phyloP scores from a whole-genome alignment of 2,329 filamentous ascomycete species.

The Bipolaris oryzae region DNA sequence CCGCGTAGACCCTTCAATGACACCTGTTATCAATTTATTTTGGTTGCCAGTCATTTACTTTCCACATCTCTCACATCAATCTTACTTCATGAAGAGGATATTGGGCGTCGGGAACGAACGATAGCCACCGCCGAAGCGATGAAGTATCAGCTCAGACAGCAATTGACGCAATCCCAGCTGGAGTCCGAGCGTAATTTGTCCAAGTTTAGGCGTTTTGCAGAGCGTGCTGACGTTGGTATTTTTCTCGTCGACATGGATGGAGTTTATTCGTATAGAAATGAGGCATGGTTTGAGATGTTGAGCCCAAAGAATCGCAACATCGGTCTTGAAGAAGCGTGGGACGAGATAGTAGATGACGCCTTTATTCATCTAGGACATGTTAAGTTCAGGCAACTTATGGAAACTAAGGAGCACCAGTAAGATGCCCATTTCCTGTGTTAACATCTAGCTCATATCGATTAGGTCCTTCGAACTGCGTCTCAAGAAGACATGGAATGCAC shows the following conservation, averaged over 20 bases:
- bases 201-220: slow-evolving; percentile 50
- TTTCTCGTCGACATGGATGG: slow-evolving; percentile 49
- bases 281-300: slow-evolving; percentile 48
- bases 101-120: slow-evolving; percentile 45
- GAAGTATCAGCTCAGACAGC: slow-evolving; percentile 43
- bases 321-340: slow-evolving; percentile 30
- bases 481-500: slow-evolving; percentile 44
- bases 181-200: slow-evolving; percentile 42
- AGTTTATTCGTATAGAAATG: slow-evolving; percentile 49
- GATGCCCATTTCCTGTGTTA: not conserved
- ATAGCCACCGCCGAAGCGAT: slow-evolving; percentile 42
- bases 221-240: slow-evolving; percentile 50
- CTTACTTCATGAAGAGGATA: slow-evolving; percentile 48
- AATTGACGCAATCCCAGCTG: slow-evolving; percentile 34
- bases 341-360: slow-evolving; percentile 23
- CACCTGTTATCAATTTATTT: slow-evolving; percentile 49
- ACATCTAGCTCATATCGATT: not conserved
- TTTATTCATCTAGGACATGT: slow-evolving; percentile 15
- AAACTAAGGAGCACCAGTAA: slow-evolving; percentile 29
- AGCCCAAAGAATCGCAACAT: slow-evolving; percentile 14
- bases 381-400: slow-evolving; percentile 22
- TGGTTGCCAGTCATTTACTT: slow-evolving; percentile 45
- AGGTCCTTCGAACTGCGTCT: slow-evolving; percentile 47
- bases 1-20: slow-evolving; percentile 48
- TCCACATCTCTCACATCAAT: slow-evolving; percentile 50